Evolutionary conservation across 2,329 filamentous ascomycete species (phyloP).

Genomic region (Tolypocladium album): DNA sequence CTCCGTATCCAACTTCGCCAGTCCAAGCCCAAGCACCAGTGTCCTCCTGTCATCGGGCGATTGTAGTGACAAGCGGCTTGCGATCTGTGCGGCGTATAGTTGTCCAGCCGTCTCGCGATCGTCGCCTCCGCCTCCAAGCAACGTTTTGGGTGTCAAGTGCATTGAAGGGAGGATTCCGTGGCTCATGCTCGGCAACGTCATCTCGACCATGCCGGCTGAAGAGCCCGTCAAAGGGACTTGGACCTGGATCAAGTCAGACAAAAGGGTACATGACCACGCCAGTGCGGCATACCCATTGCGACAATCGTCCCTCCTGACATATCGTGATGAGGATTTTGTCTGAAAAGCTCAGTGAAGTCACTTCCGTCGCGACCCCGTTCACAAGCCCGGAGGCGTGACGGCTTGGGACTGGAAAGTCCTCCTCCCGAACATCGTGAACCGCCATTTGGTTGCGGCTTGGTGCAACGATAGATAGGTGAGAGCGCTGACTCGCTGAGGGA

Average conservation of each 20-base stretch:
- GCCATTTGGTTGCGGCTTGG: slow-evolving; percentile 21
- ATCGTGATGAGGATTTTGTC: slow-evolving; percentile 90
- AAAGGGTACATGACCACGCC: not conserved
- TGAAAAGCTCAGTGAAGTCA: slow-evolving; percentile 62
- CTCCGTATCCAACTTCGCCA: slow-evolving; percentile 37
- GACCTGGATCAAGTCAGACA: slow-evolving; percentile 34
- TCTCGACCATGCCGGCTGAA: slow-evolving; percentile 52
- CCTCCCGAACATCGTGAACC: slow-evolving; percentile 28
- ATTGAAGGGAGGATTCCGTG: slow-evolving; percentile 58
- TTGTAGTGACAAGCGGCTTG: slow-evolving; percentile 63
- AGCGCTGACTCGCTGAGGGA: too few species aligned
- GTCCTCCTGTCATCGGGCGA: slow-evolving; percentile 53
- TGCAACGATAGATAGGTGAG: not conserved
- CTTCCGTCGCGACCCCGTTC: slow-evolving; percentile 59
- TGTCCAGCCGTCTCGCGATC: slow-evolving; percentile 78
- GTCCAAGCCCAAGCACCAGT: slow-evolving; percentile 50
- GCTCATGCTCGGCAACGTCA: slow-evolving; percentile 37
- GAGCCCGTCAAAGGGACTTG: slow-evolving; percentile 68
- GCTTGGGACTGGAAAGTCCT: slow-evolving; percentile 59
- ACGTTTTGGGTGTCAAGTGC: slow-evolving; percentile 74
- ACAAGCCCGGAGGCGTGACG: slow-evolving; percentile 51
- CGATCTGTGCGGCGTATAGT: slow-evolving; percentile 82
- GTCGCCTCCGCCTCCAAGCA: slow-evolving; percentile 73
- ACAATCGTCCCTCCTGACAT: slow-evolving; percentile 72
- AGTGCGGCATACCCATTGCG: slow-evolving; percentile 67